These are phyloP conservation scores for Malus hybrid DNA, from an alignment of 331 rosid species.

Conservation along the genomic window DNA sequence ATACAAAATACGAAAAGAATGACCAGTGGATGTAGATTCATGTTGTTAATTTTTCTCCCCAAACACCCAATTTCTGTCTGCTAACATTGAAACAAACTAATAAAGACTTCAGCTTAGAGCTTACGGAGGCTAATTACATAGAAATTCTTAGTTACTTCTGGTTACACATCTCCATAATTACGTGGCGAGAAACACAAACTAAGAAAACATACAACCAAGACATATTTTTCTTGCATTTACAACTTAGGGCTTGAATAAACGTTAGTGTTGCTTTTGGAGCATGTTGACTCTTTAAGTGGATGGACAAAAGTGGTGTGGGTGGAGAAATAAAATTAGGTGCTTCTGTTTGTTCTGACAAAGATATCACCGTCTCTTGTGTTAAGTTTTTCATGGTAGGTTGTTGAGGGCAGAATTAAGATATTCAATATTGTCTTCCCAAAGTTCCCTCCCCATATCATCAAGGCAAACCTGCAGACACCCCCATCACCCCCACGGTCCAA, in stretches of 20 bases:
- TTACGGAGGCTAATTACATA: background rate
- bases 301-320: background rate
- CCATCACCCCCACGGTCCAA: conserved; percentile 19
- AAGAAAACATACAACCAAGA: too few relatives aligned
- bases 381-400: background rate
- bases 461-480: conserved; percentile 6
- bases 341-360: background rate
- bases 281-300: background rate
- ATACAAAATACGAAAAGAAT: background rate
- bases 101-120: background rate
- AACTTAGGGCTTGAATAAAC: background rate
- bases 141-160: too few relatives aligned
- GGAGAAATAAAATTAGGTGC: background rate
- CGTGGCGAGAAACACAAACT: too few relatives aligned
- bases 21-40: background rate
- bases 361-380: background rate
- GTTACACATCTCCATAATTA: too few relatives aligned
- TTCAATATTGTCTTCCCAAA: background rate
- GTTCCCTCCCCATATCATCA: background rate
- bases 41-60: background rate
- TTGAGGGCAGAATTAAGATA: background rate
- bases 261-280: background rate
- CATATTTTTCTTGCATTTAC: too few relatives aligned
- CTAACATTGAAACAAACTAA: background rate
- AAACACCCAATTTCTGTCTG: background rate